Percentiles rank a stretch among this genome's conserved stretches.
Conservation (phyloP, 164 flowering plant genomes). For the Kingdonia uniflora region DNA sequence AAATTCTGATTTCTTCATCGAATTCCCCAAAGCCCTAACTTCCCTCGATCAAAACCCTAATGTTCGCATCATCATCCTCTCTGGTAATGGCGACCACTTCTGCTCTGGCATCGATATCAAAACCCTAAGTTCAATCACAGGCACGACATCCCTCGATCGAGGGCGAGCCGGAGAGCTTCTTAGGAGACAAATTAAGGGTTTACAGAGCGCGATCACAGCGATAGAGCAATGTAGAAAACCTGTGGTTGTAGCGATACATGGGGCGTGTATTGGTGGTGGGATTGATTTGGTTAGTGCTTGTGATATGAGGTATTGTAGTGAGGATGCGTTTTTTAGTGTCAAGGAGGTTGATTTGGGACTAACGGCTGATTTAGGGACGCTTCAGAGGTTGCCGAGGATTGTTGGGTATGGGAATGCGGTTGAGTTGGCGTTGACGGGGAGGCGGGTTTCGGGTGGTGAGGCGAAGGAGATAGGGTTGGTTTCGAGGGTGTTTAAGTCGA, state of each 20-base stretch:
- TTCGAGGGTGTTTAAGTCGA: slow-evolving; percentile 46
- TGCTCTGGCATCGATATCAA: slow-evolving; percentile 82
- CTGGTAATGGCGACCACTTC: slow-evolving; percentile 54
- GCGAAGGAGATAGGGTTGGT: slow-evolving; percentile 75
- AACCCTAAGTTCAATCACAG: slow-evolving; percentile 13
- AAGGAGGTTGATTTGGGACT: slow-evolving; percentile 87
- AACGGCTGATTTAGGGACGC: slow-evolving; percentile 75
- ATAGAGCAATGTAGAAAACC: slow-evolving; percentile 77
- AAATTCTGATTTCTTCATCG: slow-evolving; percentile 60
- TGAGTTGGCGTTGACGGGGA: slow-evolving; percentile 74
- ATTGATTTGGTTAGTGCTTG: slow-evolving; percentile 79
- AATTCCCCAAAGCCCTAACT: slow-evolving; percentile 59
- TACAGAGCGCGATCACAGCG: slow-evolving; percentile 68
- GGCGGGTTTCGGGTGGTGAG: slow-evolving; percentile 51
- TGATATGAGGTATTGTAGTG: slow-evolving; percentile 60
- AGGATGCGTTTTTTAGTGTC: slow-evolving; percentile 57
- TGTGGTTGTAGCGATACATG: slow-evolving; percentile 57
- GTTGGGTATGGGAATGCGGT: slow-evolving; percentile 71
- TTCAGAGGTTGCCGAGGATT: slow-evolving; percentile 81
- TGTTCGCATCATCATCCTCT: slow-evolving; percentile 50
- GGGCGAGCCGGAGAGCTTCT: slow-evolving; percentile 53
- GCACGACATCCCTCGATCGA: slow-evolving; percentile 20
- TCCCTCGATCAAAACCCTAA: slow-evolving; percentile 60
- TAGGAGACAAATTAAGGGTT: slow-evolving; percentile 40
- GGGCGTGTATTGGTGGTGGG: slow-evolving; percentile 85